Base-by-base conservation (phyloP, 1,284 basidiomycete species). In the Ustilago xerochloae region DNA sequence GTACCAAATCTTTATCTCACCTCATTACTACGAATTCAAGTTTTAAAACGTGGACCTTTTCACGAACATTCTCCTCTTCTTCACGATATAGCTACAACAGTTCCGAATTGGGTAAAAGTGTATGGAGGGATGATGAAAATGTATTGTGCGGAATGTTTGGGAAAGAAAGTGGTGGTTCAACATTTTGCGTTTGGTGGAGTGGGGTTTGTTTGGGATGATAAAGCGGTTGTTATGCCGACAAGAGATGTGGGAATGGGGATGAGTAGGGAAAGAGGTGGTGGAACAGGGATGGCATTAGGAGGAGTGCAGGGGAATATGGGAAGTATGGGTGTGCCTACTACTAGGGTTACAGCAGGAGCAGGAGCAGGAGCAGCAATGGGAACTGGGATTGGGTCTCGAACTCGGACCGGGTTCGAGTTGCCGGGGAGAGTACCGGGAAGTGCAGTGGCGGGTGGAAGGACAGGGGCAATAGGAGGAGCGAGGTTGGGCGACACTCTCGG, bases 91-190 rank as follows among this genome's bases (percentile, higher is more conserved):
- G 91, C 93, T 0, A 88, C 89, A 0, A 91, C 91, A 9, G 94
- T 98, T 16, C 90, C 91, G 9, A 90, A 89, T 64, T 99, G 94
- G 93, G 85, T 87, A 33, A 98, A 98, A 84, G 92, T 96, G 18
- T 92, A 95, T 82, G 88, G 88, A 6, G 97, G 97, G 2, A 85
- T 98, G 72, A 88, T 93, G 79, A 97, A 97, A 87, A 98, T 99
- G 95, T 99, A 95, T 85, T 89, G 92, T 88, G 94, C 91, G 15
- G 96, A 99, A 85, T 94, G 97, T n/a, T 86, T 97, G 29, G 90
- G 91, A 10, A 98, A 98, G 85, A 89, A 91, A n/a, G 95, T 97
- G 13, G 96, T 98, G 4, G 94, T 98, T 13, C 96, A 99, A 85
- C 95, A 97, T 81, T 88, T 98, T 45, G 91, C 91, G 30, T 88